phyloP scores from a whole-genome alignment of 2,329 filamentous ascomycete species.

The Penicillium psychrosexuale region DNA sequence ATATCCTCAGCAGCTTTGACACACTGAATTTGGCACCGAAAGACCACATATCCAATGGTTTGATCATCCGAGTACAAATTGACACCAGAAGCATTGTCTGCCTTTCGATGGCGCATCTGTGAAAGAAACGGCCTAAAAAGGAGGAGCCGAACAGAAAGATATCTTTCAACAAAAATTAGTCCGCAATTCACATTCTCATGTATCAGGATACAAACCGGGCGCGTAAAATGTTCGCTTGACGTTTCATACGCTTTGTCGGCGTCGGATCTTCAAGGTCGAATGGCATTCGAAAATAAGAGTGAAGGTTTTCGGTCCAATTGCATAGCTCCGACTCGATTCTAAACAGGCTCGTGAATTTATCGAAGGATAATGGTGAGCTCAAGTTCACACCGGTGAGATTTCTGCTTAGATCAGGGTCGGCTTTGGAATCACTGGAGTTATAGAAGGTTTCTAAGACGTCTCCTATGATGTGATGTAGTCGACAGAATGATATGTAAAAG shows the following conservation, averaged over 20 bases:
- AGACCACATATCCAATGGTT: background rate
- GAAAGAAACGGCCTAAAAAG: slow-evolving; percentile 9
- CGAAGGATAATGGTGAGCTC: background rate
- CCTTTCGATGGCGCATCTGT: slow-evolving; percentile 4
- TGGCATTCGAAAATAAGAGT: slow-evolving; percentile 1
- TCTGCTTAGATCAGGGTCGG: background rate
- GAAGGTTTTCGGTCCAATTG: slow-evolving; percentile 1
- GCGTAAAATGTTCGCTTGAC: slow-evolving; percentile 5
- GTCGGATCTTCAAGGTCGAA: background rate
- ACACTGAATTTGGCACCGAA: slow-evolving; percentile 1
- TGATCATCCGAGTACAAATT: slow-evolving; percentile 1
- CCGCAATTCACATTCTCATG: background rate
- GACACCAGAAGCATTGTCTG: background rate
- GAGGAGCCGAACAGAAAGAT: slow-evolving; percentile 13
- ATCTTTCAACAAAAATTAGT: background rate
- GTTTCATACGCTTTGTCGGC: slow-evolving; percentile 4
- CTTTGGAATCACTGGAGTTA: background rate
- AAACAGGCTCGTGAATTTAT: slow-evolving; percentile 1
- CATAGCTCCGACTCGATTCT: slow-evolving; percentile 1
- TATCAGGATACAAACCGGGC: background rate
- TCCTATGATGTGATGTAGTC: slow-evolving; percentile 4
- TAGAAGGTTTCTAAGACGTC: slow-evolving; percentile 7
- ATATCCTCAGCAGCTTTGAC: background rate
- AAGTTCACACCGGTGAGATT: background rate
- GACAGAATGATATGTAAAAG: slow-evolving; percentile 6